Conservation (phyloP, 192 early-diverging fungal genomes). For the Backusella tarrabulga region DNA sequence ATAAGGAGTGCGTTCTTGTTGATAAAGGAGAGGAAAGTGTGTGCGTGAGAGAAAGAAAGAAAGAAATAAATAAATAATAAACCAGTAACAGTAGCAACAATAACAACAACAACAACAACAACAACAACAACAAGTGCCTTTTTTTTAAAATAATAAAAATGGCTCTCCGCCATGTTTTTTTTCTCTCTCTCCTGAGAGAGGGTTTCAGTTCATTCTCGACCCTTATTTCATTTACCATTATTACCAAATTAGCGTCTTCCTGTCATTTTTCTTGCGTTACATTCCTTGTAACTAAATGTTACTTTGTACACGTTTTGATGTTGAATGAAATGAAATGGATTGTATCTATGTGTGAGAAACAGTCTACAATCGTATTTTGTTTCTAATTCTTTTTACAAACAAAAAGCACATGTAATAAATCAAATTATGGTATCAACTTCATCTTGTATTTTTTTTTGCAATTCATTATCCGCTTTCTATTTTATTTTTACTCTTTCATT, state of each 20-base stretch:
- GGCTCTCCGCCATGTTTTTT: not conserved
- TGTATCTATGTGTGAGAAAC: not conserved
- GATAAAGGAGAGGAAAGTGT: not conserved
- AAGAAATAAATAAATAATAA: not conserved
- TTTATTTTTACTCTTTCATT: not conserved
- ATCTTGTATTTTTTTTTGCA: not conserved
- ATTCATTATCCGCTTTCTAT: not conserved
- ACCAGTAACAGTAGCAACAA: not conserved
- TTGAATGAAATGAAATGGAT: not conserved
- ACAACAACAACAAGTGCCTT: no score
- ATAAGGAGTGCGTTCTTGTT: not conserved
- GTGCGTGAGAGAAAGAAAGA: not conserved
- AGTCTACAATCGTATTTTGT: not conserved
- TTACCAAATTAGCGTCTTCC: not conserved
- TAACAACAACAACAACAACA: not conserved
- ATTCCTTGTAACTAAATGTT: no score
- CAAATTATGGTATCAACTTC: not conserved
- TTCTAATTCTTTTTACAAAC: not conserved
- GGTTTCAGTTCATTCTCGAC: not conserved
- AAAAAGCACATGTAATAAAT: not conserved
- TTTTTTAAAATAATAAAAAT: not conserved
- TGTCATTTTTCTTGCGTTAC: no score
- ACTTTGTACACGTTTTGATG: not conserved
- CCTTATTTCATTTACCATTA: not conserved
- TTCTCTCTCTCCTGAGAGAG: not conserved